Percentiles rank a stretch among this genome's conserved stretches.
phyloP scores from a whole-genome alignment of 306 rosid species.

The Fragaria ananassa region DNA sequence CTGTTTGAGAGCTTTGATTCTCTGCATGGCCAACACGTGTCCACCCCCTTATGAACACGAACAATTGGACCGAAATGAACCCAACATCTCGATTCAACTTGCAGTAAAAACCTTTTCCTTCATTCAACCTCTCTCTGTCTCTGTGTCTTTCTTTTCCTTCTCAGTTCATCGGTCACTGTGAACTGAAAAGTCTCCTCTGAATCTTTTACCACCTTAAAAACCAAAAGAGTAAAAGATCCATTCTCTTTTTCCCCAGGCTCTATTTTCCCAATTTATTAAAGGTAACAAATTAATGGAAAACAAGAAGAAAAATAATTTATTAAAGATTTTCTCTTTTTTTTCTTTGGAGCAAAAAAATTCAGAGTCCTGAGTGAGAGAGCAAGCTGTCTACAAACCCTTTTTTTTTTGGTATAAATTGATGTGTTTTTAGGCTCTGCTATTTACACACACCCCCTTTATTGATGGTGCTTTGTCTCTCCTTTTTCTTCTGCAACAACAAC shows the following conservation, averaged over 20 bases:
- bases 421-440: conserved; percentile 15
- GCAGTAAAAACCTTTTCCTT: conserved; percentile 10
- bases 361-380: conserved; percentile 23
- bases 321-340: conserved; percentile 29
- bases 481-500: conserved; percentile 60
- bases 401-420: background rate
- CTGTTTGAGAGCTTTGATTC: conserved; percentile 10
- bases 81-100: background rate
- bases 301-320: conserved; percentile 25
- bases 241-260: conserved; percentile 15
- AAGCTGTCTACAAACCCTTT: conserved; percentile 27
- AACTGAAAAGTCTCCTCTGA: conserved; percentile 32
- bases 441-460: conserved; percentile 44
- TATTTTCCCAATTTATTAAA: background rate
- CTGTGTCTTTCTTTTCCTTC: background rate
- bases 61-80: background rate
- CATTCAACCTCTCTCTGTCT: background rate
- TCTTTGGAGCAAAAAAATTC: conserved; percentile 38
- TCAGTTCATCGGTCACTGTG: conserved; percentile 18
- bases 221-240: conserved; percentile 26
- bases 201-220: conserved; percentile 34
- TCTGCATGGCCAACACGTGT: conserved; percentile 56
- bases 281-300: conserved; percentile 14
- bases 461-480: conserved; percentile 53
- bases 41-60: conserved; percentile 1